These are phyloP conservation scores for Dalbergia cochinchinensis DNA, from an alignment of 306 rosid genomes.

Conservation along the genomic window DNA sequence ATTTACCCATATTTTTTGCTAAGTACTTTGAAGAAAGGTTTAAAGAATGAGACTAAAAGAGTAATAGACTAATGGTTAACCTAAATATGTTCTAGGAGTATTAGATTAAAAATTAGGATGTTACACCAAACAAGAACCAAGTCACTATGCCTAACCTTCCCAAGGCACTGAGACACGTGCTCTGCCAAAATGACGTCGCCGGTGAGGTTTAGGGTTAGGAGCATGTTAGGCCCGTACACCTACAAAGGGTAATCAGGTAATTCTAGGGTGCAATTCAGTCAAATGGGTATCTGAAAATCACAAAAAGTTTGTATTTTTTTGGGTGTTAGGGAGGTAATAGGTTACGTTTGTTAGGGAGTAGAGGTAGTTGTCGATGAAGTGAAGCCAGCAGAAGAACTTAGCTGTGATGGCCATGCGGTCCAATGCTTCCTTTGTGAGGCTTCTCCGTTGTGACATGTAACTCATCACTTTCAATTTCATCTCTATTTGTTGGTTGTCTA, in stretches of 20 bases:
- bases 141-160: conserved; percentile 69
- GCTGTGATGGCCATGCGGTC: conserved; percentile 61
- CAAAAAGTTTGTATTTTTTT: background rate
- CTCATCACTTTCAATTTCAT: conserved; percentile 5
- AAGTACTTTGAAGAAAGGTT: too few relatives aligned
- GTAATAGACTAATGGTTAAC: too few relatives aligned
- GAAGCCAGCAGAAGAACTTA: conserved; percentile 75
- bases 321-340: background rate
- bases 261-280: background rate
- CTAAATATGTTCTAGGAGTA: too few relatives aligned
- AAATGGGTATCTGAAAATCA: conserved; percentile 10
- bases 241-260: conserved; percentile 48
- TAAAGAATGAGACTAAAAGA: too few relatives aligned
- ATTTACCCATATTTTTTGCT: too few relatives aligned
- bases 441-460: conserved; percentile 60
- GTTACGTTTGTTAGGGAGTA: conserved; percentile 69
- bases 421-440: conserved; percentile 61
- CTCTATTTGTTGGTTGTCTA: background rate
- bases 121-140: too few relatives aligned
- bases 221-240: conserved; percentile 87
- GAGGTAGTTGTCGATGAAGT: conserved; percentile 68
- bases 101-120: too few relatives aligned
- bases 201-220: conserved; percentile 73
- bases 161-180: conserved; percentile 67
- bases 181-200: conserved; percentile 79